Evolutionary conservation across 2,329 filamentous ascomycete genomes (phyloP).

Genomic region (Hawksworthiomyces lignivorus): DNA sequence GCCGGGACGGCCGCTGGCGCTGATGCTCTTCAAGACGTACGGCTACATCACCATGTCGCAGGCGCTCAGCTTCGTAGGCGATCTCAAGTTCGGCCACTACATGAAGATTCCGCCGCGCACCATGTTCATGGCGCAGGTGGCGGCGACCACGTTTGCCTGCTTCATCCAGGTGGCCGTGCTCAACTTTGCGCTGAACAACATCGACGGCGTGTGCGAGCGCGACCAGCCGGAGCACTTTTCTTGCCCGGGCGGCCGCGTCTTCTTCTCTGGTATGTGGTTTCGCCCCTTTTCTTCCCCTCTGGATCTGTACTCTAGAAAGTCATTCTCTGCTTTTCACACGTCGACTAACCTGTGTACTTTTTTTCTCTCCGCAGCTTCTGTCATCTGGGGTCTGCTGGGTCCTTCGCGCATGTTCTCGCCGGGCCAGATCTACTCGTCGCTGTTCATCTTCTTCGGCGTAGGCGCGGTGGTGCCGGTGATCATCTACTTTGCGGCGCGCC

Average conservation of each 20-base stretch:
- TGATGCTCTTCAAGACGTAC: slow-evolving; percentile 75
- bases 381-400: slow-evolving; percentile 62
- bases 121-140: slow-evolving; percentile 59
- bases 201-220: slow-evolving; percentile 55
- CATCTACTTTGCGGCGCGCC: slow-evolving; percentile 42
- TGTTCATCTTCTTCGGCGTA: slow-evolving; percentile 52
- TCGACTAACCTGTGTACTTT: too few relatives aligned
- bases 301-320: too few relatives aligned
- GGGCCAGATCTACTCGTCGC: slow-evolving; percentile 51
- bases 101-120: slow-evolving; percentile 59
- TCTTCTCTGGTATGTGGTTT: slow-evolving; percentile 46
- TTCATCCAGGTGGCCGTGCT: slow-evolving; percentile 59
- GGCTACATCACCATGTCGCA: slow-evolving; percentile 62
- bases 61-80: slow-evolving; percentile 56
- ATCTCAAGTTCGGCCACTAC: slow-evolving; percentile 62
- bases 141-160: slow-evolving; percentile 58
- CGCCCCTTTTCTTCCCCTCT: neutral
- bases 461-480: slow-evolving; percentile 46
- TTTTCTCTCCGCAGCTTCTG: slow-evolving; percentile 37
- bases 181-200: slow-evolving; percentile 53
- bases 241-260: slow-evolving; percentile 55
- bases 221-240: slow-evolving; percentile 52
- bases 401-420: slow-evolving; percentile 57
- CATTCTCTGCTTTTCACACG: too few relatives aligned
- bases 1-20: slow-evolving; percentile 60